These are phyloP conservation scores for Colletotrichum brevisporum DNA, from an alignment of 2,329 filamentous ascomycete species.

Conservation along the genomic window DNA sequence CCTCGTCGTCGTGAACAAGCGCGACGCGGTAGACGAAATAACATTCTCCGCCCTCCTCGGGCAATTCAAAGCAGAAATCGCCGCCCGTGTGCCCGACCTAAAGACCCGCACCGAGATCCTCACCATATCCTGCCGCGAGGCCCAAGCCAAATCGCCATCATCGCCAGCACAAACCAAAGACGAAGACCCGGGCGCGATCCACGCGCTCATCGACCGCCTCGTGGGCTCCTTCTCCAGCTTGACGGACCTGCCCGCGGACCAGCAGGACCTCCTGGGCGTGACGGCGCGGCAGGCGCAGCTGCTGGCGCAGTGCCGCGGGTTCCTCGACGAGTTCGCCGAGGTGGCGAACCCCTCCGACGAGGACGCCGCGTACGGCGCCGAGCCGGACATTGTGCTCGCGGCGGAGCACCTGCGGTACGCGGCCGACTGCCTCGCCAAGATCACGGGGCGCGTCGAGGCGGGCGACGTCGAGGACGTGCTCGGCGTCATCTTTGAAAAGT, in stretches of 20 bases:
- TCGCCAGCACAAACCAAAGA: slow-evolving; percentile 12
- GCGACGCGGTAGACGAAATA: slow-evolving; percentile 60
- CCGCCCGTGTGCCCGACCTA: slow-evolving; percentile 58
- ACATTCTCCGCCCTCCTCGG: slow-evolving; percentile 56
- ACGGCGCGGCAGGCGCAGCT: slow-evolving; percentile 91
- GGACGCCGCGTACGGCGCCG: slow-evolving; percentile 50
- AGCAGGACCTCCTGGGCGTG: slow-evolving; percentile 89
- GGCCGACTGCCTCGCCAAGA: slow-evolving; percentile 83
- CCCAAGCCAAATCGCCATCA: slow-evolving; percentile 49
- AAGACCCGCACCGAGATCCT: slow-evolving; percentile 56
- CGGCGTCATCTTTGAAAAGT: slow-evolving; percentile 98
- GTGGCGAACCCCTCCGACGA: slow-evolving; percentile 60
- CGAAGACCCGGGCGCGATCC: slow-evolving; percentile 74
- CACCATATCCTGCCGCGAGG: slow-evolving; percentile 80
- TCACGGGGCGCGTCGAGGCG: slow-evolving; percentile 87
- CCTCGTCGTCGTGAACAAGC: slow-evolving; percentile 75
- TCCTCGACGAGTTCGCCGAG: slow-evolving; percentile 80
- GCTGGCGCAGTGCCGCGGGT: slow-evolving; percentile 77
- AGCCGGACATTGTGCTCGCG: slow-evolving; percentile 88
- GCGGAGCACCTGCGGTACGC: slow-evolving; percentile 90
- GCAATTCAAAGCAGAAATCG: slow-evolving; percentile 56
- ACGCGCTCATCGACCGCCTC: slow-evolving; percentile 76
- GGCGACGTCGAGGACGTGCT: slow-evolving; percentile 96
- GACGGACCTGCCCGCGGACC: slow-evolving; percentile 78
- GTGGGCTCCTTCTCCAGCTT: slow-evolving; percentile 77